These are phyloP conservation scores for Glycine tomentella DNA, from an alignment of 306 rosid species.

Conservation along the genomic window DNA sequence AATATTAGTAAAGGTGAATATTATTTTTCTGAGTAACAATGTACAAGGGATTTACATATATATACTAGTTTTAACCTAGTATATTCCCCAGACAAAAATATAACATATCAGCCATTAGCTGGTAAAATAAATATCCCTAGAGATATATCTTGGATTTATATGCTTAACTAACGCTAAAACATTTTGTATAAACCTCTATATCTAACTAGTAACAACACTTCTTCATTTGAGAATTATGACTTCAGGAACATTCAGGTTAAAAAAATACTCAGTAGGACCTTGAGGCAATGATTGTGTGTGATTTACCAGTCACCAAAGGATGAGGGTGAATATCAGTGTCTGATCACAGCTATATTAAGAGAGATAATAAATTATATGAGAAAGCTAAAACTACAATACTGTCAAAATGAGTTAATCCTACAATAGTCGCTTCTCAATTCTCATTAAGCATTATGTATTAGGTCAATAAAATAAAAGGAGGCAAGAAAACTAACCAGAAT, in stretches of 20 bases:
- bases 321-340: not conserved
- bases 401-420: constrained; percentile 10
- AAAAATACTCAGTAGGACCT: constrained; percentile 7
- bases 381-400: constrained; percentile 14
- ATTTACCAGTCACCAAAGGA: constrained; percentile 14
- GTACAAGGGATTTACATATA: not conserved
- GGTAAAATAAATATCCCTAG: constrained; percentile 6
- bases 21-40: not conserved
- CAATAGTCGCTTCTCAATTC: constrained; percentile 36
- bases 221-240: constrained; percentile 25
- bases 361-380: constrained; percentile 16
- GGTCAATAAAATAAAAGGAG: not conserved
- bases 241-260: not conserved
- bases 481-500: constrained; percentile 63
- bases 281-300: not conserved
- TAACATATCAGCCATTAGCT: constrained; percentile 1
- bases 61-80: not conserved
- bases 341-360: constrained; percentile 16
- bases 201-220: not conserved
- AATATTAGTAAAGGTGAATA: not conserved
- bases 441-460: constrained; percentile 9
- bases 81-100: not conserved
- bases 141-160: constrained; percentile 13
- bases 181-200: not conserved
- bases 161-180: constrained; percentile 8